Conservation (phyloP, 768 basidiomycete genomes). For the Boletus tylopilopsis region DNA sequence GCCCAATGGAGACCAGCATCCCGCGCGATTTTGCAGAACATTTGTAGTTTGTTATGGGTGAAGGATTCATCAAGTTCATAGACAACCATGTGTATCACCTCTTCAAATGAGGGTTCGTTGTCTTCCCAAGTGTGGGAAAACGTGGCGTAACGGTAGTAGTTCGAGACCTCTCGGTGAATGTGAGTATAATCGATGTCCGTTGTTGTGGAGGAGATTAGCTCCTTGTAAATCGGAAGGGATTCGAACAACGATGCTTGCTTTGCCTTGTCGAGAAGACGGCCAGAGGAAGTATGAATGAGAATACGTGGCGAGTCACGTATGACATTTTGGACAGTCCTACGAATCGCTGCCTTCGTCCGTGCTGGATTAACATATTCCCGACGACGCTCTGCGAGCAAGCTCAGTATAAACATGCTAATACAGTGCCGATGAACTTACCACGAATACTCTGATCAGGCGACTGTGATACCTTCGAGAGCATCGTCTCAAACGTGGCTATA, state of each 20-base stretch:
- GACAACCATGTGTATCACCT: background rate
- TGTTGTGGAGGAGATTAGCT: constrained; percentile 9
- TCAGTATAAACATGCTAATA: background rate
- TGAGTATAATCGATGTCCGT: background rate
- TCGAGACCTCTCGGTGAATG: background rate
- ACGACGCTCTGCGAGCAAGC: background rate
- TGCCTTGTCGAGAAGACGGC: constrained; percentile 1
- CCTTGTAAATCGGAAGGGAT: background rate
- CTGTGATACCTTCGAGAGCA: constrained; percentile 2
- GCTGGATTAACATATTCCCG: background rate
- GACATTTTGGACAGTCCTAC: background rate
- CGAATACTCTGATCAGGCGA: background rate
- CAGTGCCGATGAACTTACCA: background rate
- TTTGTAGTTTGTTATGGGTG: background rate
- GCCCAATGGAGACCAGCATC: background rate
- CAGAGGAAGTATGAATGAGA: constrained; percentile 6
- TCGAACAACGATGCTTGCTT: constrained; percentile 7
- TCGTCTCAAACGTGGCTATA: background rate
- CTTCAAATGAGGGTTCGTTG: background rate
- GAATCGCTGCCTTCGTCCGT: background rate
- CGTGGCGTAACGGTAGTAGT: constrained; percentile 1
- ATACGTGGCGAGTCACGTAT: constrained; percentile 1
- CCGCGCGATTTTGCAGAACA: background rate
- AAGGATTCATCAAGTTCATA: background rate
- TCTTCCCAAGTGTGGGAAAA: constrained; percentile 1